phyloP scores from a whole-genome alignment of 441 rosid genomes.

The Pelargonium cotyledonis region DNA sequence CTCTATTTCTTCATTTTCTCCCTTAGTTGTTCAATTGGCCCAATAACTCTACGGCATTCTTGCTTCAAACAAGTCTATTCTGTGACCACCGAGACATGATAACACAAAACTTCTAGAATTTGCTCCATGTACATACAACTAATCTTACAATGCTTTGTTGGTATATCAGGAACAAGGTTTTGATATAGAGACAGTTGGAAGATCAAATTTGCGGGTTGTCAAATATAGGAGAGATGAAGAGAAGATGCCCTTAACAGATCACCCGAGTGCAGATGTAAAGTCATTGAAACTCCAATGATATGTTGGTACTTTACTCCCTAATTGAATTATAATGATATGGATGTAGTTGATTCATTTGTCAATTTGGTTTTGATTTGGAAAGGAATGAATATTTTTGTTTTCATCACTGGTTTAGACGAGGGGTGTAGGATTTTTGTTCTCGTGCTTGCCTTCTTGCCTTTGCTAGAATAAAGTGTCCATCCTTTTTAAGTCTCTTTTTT shows the following conservation, averaged over 20 bases:
- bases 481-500: not conserved
- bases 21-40: not conserved
- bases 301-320: constrained; percentile 17
- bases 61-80: not conserved
- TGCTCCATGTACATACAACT: not conserved
- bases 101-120: not conserved
- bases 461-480: not conserved
- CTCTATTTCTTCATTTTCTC: not conserved
- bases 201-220: constrained; percentile 10
- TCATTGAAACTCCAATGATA: constrained; percentile 23
- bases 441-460: not conserved
- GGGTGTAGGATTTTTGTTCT: not conserved
- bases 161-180: constrained; percentile 72
- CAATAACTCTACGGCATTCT: not conserved
- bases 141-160: not conserved
- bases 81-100: not conserved
- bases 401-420: not conserved
- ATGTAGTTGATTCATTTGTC: constrained; percentile 14
- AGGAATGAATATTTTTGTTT: not conserved
- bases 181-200: constrained; percentile 43
- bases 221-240: constrained; percentile 23
- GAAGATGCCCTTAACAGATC: constrained; percentile 18
- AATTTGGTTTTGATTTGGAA: constrained; percentile 5
- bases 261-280: constrained; percentile 34
- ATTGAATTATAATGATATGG: constrained; percentile 18